Evolutionary conservation across 2,329 filamentous ascomycete genomes (phyloP).

Genomic region (Dryadomyces quercivorus): DNA sequence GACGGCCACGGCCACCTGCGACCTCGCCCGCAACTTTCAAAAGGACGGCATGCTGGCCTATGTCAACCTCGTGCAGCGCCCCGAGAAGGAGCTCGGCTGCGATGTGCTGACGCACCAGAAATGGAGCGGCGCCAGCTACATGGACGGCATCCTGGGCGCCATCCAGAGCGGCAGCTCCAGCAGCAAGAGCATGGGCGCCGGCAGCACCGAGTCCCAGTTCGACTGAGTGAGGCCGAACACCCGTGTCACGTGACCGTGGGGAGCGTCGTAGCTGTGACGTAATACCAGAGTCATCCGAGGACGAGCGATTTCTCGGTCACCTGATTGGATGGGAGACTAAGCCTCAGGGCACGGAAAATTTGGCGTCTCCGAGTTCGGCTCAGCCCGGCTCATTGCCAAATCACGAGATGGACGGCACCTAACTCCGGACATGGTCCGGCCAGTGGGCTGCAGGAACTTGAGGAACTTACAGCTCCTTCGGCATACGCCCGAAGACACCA

Average conservation of each 20-base stretch:
- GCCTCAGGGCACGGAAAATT: too few relatives aligned
- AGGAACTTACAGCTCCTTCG: too few relatives aligned
- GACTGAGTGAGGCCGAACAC: too few relatives aligned
- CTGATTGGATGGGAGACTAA: too few relatives aligned
- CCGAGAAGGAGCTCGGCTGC: slow-evolving; percentile 81
- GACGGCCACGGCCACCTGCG: slow-evolving; percentile 51
- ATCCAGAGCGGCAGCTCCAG: slow-evolving; percentile 89
- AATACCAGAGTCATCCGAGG: not conserved
- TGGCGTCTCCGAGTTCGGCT: slow-evolving; percentile 1
- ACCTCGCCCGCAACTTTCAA: slow-evolving; percentile 74
- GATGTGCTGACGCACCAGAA: slow-evolving; percentile 95
- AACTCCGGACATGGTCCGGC: not conserved
- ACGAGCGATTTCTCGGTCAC: not conserved
- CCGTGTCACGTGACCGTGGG: too few relatives aligned
- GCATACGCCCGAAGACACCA: too few relatives aligned
- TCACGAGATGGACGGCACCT: not conserved
- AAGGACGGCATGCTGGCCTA: slow-evolving; percentile 93
- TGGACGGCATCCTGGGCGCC: slow-evolving; percentile 79
- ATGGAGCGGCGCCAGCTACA: slow-evolving; percentile 57
- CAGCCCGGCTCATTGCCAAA: not conserved
- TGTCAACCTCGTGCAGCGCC: slow-evolving; percentile 80
- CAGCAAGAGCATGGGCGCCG: slow-evolving; percentile 88
- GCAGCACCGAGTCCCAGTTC: slow-evolving; percentile 73
- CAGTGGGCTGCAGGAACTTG: too few relatives aligned
- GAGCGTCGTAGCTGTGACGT: not conserved